Percentiles rank a stretch among this genome's conserved stretches.
These are phyloP conservation scores for Ustilago tritici DNA, from an alignment of 1,284 basidiomycete species.

Conservation along the genomic window DNA sequence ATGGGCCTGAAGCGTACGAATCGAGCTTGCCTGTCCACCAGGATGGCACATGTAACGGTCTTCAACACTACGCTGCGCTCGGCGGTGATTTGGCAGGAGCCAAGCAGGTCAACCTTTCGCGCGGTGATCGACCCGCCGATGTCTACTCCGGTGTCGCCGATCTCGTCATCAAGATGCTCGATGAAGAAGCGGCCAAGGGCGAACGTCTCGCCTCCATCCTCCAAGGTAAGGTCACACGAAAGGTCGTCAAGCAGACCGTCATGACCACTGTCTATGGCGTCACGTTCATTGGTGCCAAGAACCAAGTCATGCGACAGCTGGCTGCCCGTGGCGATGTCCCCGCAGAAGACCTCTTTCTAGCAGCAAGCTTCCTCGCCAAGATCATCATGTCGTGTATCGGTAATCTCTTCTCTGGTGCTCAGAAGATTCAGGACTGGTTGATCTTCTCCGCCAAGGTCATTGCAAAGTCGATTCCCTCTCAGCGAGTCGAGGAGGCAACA, in stretches of 20 bases:
- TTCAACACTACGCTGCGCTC: slow-evolving; percentile 98
- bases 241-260: slow-evolving; percentile 98
- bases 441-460: slow-evolving; percentile 85
- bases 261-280: slow-evolving; percentile 99
- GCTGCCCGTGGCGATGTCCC: slow-evolving; percentile 81
- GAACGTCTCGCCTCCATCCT: slow-evolving; percentile 77
- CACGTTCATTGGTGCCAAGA: slow-evolving; percentile 92
- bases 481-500: slow-evolving; percentile 76
- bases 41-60: slow-evolving; percentile 97
- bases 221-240: slow-evolving; percentile 84
- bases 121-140: slow-evolving; percentile 88
- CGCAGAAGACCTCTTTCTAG: slow-evolving; percentile 79
- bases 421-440: slow-evolving; percentile 91
- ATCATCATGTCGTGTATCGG: slow-evolving; percentile 76
- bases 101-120: slow-evolving; percentile 89
- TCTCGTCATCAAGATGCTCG: slow-evolving; percentile 71
- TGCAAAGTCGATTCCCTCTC: slow-evolving; percentile 84
- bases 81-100: slow-evolving; percentile 92
- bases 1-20: slow-evolving; percentile 79
- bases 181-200: slow-evolving; percentile 73
- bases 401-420: slow-evolving; percentile 91
- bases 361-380: slow-evolving; percentile 80
- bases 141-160: slow-evolving; percentile 94
- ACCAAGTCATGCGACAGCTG: slow-evolving; percentile 92
- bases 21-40: slow-evolving; percentile 93